Percentiles rank a stretch among this genome's conserved stretches.
These are phyloP conservation scores for Recurvomyces mirabilis DNA, from an alignment of 495 filamentous ascomycete genomes.

Conservation along the genomic window DNA sequence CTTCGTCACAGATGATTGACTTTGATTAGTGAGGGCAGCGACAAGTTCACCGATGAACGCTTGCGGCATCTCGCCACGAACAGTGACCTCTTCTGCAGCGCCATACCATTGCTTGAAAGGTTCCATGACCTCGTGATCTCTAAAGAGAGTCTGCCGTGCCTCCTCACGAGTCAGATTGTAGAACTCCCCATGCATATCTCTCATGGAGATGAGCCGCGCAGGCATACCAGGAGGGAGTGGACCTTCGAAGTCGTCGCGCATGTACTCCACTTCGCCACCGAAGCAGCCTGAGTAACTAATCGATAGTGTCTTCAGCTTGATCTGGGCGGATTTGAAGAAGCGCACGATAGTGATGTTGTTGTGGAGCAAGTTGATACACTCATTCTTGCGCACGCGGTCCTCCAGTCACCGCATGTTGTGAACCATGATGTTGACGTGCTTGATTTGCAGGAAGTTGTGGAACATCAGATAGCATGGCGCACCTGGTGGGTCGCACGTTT, in stretches of 20 bases:
- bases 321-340: neutral
- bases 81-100: constrained; percentile 1
- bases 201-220: neutral
- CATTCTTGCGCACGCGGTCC: neutral
- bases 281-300: neutral
- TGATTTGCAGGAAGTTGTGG: constrained; percentile 5
- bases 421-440: constrained; percentile 7
- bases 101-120: neutral
- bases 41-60: neutral
- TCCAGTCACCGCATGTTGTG: neutral
- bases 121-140: neutral
- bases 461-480: constrained; percentile 1
- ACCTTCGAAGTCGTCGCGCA: neutral
- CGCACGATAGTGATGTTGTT: constrained; percentile 1
- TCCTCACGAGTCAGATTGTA: neutral
- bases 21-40: neutral
- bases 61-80: constrained; percentile 4
- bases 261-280: constrained; percentile 2
- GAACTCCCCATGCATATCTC: neutral
- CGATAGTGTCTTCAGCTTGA: constrained; percentile 6
- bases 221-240: neutral
- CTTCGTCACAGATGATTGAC: neutral
- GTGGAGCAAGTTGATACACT: neutral
- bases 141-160: neutral
- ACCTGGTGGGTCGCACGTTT: neutral